These are phyloP conservation scores for Knoxdaviesia proteae DNA, from an alignment of 2,329 filamentous ascomycete genomes.

Conservation along the genomic window DNA sequence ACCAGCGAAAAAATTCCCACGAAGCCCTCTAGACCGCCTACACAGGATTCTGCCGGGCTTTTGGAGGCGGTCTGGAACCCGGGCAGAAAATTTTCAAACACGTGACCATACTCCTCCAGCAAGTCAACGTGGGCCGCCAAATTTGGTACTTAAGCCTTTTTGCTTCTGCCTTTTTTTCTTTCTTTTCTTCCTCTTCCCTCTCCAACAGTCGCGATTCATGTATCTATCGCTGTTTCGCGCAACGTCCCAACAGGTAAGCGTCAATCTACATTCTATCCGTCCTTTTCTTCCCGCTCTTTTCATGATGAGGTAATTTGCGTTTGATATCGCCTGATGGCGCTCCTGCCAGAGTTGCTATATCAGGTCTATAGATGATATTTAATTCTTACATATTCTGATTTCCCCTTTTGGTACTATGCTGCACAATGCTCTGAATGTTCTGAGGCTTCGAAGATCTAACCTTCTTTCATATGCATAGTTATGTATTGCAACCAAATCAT, in stretches of 20 bases:
- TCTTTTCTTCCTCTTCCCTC: neutral
- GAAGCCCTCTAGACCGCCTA: too few species aligned
- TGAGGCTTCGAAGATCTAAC: too few species aligned
- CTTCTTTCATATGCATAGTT: too few species aligned
- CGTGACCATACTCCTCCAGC: too few species aligned
- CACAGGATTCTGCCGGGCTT: too few species aligned
- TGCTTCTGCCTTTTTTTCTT: conserved; percentile 11
- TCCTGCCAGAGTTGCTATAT: conserved; percentile 79
- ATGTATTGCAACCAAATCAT: too few species aligned
- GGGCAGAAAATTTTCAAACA: too few species aligned
- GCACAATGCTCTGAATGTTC: neutral
- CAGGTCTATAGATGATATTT: conserved; percentile 64
- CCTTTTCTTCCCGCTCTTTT: conserved; percentile 7
- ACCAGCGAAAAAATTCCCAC: too few species aligned
- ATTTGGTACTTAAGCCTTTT: conserved; percentile 5
- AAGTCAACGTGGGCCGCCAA: too few species aligned
- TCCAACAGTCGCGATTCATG: too few species aligned
- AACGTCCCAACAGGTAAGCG: conserved; percentile 5
- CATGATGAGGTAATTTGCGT: conserved; percentile 99
- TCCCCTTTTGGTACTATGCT: neutral
- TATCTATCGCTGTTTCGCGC: too few species aligned
- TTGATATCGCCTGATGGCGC: conserved; percentile 72
- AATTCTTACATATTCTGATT: conserved; percentile 98
- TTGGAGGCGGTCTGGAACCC: too few species aligned
- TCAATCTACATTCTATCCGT: conserved; percentile 6